These are phyloP conservation scores for Scutellaria galericulata DNA, from an alignment of 257 asterid genomes.

Conservation along the genomic window DNA sequence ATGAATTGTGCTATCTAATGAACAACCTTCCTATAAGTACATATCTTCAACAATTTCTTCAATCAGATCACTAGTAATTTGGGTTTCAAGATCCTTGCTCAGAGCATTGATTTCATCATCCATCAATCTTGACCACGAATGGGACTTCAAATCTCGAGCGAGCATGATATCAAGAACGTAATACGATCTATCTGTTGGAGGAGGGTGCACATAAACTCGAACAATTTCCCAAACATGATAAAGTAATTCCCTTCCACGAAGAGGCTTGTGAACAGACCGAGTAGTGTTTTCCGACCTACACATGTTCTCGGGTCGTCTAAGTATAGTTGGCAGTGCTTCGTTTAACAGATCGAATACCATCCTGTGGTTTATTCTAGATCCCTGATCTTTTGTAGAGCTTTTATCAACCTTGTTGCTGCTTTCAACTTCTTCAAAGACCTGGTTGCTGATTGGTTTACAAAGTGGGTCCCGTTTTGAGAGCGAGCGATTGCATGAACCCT, in stretches of 20 bases:
- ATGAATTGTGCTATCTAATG: not conserved
- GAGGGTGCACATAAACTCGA: slow-evolving; percentile 51
- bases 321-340: slow-evolving; percentile 70
- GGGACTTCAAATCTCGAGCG: slow-evolving; percentile 60
- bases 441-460: slow-evolving; percentile 70
- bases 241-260: slow-evolving; percentile 69
- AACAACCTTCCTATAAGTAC: not conserved
- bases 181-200: slow-evolving; percentile 49
- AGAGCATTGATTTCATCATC: slow-evolving; percentile 63
- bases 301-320: slow-evolving; percentile 46
- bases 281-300: slow-evolving; percentile 51
- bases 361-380: slow-evolving; percentile 51
- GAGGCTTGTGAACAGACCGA: slow-evolving; percentile 50
- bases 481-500: slow-evolving; percentile 55
- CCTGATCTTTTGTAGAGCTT: slow-evolving; percentile 48
- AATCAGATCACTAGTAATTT: slow-evolving; percentile 58
- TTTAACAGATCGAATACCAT: slow-evolving; percentile 72
- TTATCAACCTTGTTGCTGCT: slow-evolving; percentile 49
- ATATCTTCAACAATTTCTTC: slow-evolving; percentile 64
- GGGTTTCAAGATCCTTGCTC: slow-evolving; percentile 69
- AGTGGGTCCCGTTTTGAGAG: slow-evolving; percentile 76
- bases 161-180: slow-evolving; percentile 65
- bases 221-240: slow-evolving; percentile 60
- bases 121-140: slow-evolving; percentile 57
- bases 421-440: slow-evolving; percentile 78